Conservation (phyloP, 2,329 filamentous ascomycete species). For the Thielaviopsis populi region DNA sequence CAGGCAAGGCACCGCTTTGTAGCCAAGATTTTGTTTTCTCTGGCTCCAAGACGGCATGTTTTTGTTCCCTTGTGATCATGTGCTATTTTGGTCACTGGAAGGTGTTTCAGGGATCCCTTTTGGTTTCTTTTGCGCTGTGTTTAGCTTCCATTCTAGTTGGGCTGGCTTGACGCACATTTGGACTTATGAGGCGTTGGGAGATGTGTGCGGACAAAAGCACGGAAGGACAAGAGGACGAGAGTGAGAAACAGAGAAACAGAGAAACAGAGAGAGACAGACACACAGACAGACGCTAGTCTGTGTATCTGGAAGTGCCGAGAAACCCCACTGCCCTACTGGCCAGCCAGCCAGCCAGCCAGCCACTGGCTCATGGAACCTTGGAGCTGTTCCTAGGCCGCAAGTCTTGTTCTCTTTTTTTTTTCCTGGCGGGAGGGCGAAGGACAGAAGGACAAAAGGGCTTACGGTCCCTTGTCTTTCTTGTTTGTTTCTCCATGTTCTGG, state of each 20-base stretch:
- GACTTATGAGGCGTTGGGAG: neutral
- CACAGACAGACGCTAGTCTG: neutral
- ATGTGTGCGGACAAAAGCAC: too few relatives aligned
- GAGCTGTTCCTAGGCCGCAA: neutral
- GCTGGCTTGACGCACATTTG: neutral
- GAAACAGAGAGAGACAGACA: neutral
- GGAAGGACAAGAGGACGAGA: neutral
- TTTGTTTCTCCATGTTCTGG: neutral
- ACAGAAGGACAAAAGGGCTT: neutral
- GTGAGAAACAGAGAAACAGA: neutral
- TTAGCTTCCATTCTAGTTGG: neutral
- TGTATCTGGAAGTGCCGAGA: neutral
- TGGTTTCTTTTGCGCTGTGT: neutral
- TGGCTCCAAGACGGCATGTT: too few relatives aligned
- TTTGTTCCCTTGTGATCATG: neutral
- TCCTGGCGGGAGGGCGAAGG: neutral
- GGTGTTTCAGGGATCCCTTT: conserved; percentile 1
- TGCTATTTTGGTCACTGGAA: neutral
- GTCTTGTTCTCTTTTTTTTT: neutral
- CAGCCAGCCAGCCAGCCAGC: neutral
- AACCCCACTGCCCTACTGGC: neutral
- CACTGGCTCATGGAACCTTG: neutral
- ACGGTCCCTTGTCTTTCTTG: neutral
- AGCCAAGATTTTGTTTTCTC: too few relatives aligned
- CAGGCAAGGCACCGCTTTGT: too few relatives aligned